A percentile compares a stretch with the other conserved stretches of the same genome.
Conservation (phyloP, 2,329 filamentous ascomycete species). For the Alternaria triticimaculans region DNA sequence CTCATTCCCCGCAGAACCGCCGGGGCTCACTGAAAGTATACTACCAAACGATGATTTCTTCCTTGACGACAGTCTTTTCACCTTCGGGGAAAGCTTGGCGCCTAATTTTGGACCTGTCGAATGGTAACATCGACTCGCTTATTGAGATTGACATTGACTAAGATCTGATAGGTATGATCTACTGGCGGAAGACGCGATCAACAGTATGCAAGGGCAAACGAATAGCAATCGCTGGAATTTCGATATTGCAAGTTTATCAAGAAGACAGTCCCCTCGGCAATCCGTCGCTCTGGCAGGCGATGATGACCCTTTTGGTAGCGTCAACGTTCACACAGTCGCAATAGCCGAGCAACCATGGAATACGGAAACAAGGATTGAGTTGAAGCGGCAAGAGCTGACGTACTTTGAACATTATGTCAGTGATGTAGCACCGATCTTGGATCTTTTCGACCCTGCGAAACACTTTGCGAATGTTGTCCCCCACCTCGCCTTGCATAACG, state of each 20-base stretch:
- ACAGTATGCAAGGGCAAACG: slow-evolving; percentile 44
- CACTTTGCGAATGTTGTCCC: slow-evolving; percentile 46
- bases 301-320: slow-evolving; percentile 1
- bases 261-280: slow-evolving; percentile 42
- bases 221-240: slow-evolving; percentile 44
- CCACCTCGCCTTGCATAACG: slow-evolving; percentile 57
- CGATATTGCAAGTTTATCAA: slow-evolving; percentile 53
- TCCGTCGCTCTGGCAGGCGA: slow-evolving; percentile 37
- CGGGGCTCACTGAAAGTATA: slow-evolving; percentile 22
- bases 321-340: slow-evolving; percentile 2
- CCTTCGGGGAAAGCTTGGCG: slow-evolving; percentile 36
- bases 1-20: slow-evolving; percentile 18
- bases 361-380: slow-evolving; percentile 23
- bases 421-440: slow-evolving; percentile 49
- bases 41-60: slow-evolving; percentile 34
- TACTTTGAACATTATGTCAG: slow-evolving; percentile 51
- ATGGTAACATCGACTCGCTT: slow-evolving; percentile 38
- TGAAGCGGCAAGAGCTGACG: slow-evolving; percentile 46
- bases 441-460: slow-evolving; percentile 53
- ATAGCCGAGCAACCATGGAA: slow-evolving; percentile 33
- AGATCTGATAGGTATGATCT: slow-evolving; percentile 49
- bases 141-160: neutral
- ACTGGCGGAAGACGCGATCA: slow-evolving; percentile 52
- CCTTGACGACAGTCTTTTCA: slow-evolving; percentile 34
- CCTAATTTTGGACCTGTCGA: slow-evolving; percentile 53